phyloP scores from a whole-genome alignment of 2,329 filamentous ascomycete species.

The Stemphylium beticola region DNA sequence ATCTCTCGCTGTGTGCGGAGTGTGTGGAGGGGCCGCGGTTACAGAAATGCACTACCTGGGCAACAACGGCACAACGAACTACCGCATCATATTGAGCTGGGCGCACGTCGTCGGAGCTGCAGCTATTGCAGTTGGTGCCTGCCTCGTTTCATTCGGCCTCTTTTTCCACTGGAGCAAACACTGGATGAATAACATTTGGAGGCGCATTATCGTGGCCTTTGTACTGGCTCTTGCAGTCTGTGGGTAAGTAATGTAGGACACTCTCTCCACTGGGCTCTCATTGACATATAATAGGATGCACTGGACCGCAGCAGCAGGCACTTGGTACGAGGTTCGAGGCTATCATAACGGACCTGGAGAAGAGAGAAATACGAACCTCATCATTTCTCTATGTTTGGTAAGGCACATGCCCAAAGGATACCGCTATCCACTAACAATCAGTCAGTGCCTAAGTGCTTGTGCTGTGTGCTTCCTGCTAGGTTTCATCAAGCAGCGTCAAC shows the following conservation, averaged over 20 bases:
- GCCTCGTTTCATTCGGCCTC: constrained; percentile 70
- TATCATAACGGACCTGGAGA: constrained; percentile 49
- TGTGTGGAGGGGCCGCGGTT: constrained; percentile 75
- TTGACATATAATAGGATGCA: constrained; percentile 64
- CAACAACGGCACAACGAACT: constrained; percentile 83
- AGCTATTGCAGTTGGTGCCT: constrained; percentile 74
- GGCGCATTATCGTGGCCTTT: constrained; percentile 69
- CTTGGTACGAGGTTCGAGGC: constrained; percentile 65
- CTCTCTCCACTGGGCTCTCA: background rate
- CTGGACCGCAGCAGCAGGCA: constrained; percentile 78
- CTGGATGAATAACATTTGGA: constrained; percentile 83
- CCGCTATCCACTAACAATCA: constrained; percentile 64
- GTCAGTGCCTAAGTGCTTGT: constrained; percentile 51
- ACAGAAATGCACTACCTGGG: constrained; percentile 89
- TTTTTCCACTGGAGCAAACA: constrained; percentile 79
- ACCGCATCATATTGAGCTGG: constrained; percentile 66
- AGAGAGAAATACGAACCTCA: constrained; percentile 68
- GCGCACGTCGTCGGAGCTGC: constrained; percentile 71
- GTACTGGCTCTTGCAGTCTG: constrained; percentile 77
- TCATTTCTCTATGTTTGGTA: constrained; percentile 75
- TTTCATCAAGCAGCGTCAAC: constrained; percentile 48
- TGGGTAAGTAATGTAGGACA: constrained; percentile 50
- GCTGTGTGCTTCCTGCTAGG: constrained; percentile 44
- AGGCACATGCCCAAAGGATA: constrained; percentile 60
- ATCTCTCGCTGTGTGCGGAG: constrained; percentile 63